These are phyloP conservation scores for Dictyostelium gargantuum DNA, from an alignment of 208 protist species.

Conservation along the genomic window DNA sequence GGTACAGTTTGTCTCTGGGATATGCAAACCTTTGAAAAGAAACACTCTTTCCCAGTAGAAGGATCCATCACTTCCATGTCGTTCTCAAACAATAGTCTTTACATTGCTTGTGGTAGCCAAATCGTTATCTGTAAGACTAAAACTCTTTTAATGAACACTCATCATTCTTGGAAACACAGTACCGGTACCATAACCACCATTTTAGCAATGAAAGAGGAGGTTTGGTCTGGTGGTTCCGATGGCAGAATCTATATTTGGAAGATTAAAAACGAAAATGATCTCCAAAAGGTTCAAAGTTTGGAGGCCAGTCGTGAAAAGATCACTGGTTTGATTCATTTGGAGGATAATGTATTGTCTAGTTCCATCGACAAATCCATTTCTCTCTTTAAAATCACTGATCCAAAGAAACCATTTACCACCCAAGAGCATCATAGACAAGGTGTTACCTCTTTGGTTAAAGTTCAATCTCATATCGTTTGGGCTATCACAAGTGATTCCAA, in stretches of 20 bases:
- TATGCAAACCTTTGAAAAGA: neutral
- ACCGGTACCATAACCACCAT: neutral
- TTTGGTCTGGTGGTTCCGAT: slow-evolving; percentile 30
- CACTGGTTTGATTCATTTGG: neutral
- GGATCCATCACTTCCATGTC: neutral
- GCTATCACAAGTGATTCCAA: slow-evolving; percentile 17
- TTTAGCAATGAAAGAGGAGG: slow-evolving; percentile 13
- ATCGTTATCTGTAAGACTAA: slow-evolving; percentile 28
- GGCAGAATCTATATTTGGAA: slow-evolving; percentile 54
- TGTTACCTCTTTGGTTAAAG: slow-evolving; percentile 32
- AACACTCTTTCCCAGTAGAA: neutral
- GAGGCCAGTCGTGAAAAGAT: slow-evolving; percentile 25
- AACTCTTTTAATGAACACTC: neutral
- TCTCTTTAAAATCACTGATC: neutral
- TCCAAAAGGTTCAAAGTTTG: neutral
- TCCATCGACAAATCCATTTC: slow-evolving; percentile 10
- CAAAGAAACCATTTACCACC: neutral
- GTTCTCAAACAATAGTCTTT: neutral
- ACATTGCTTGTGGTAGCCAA: neutral
- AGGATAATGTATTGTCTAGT: slow-evolving; percentile 26
- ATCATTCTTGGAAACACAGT: slow-evolving; percentile 20
- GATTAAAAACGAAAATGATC: slow-evolving; percentile 28
- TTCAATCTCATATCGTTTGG: slow-evolving; percentile 55
- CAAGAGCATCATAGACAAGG: slow-evolving; percentile 14
- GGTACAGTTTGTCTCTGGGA: slow-evolving; percentile 26